phyloP scores from a whole-genome alignment of 331 rosid genomes.

The Spiraea crenata region DNA sequence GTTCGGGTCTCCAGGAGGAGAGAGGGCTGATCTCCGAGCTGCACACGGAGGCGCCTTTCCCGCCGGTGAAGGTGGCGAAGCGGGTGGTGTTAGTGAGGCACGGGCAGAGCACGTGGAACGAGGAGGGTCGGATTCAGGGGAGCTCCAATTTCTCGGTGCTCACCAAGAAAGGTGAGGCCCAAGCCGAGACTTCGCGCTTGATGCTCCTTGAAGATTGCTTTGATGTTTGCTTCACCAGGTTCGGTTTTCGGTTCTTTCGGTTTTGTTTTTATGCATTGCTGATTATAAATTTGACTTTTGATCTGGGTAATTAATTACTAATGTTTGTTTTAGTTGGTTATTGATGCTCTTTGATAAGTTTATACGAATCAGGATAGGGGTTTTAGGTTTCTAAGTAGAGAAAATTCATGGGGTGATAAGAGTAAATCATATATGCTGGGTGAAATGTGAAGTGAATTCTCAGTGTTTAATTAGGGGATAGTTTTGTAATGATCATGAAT shows the following conservation, averaged over 20 bases:
- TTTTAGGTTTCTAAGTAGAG: neutral
- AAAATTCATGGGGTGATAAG: neutral
- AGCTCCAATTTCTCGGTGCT: constrained; percentile 85
- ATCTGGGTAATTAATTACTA: too few relatives aligned
- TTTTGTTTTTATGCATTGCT: neutral
- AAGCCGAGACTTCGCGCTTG: constrained; percentile 81
- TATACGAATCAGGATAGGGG: neutral
- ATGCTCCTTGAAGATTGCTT: constrained; percentile 71
- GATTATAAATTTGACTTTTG: too few relatives aligned
- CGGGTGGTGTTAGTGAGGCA: constrained; percentile 89
- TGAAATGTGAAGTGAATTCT: neutral
- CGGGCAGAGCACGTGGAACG: constrained; percentile 97
- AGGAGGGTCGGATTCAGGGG: constrained; percentile 91
- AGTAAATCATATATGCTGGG: neutral
- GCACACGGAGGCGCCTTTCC: constrained; percentile 36
- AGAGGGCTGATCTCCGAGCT: constrained; percentile 36
- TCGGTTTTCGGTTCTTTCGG: neutral
- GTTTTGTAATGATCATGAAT: neutral
- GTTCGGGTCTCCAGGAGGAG: constrained; percentile 36
- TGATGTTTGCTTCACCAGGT: constrained; percentile 76
- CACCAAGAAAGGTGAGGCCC: constrained; percentile 83
- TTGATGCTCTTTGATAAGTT: neutral
- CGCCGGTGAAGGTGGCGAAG: constrained; percentile 52
- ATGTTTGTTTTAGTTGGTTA: too few relatives aligned
- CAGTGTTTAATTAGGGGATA: neutral